Percentiles rank a stretch among this genome's conserved stretches.
Conservation (phyloP, 1,284 basidiomycete genomes). For the Somion occarium region DNA sequence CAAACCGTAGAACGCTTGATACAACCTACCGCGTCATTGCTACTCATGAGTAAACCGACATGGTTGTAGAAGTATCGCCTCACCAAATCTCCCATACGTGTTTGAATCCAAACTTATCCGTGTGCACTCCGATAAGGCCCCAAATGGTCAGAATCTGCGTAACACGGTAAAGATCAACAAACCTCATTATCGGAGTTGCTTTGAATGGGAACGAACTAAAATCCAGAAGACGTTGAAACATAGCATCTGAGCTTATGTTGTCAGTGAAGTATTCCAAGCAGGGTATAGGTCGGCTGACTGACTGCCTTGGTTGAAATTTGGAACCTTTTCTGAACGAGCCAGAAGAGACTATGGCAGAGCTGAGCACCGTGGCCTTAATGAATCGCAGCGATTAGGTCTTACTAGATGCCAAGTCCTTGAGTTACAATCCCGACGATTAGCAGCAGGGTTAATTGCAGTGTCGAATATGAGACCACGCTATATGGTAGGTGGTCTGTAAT, state of each 20-base stretch:
- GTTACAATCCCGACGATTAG: conserved; percentile 74
- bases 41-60: too few relatives aligned
- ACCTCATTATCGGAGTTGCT: not conserved
- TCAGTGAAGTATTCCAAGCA: conserved; percentile 2
- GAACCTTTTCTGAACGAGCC: conserved; percentile 73
- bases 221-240: conserved; percentile 73
- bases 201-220: conserved; percentile 37
- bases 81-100: conserved; percentile 80
- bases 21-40: too few relatives aligned
- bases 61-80: too few relatives aligned
- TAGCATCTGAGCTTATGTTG: conserved; percentile 46
- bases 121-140: conserved; percentile 76
- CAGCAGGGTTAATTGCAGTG: conserved; percentile 61
- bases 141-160: conserved; percentile 61
- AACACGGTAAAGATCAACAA: not conserved
- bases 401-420: conserved; percentile 76
- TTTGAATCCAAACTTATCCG: conserved; percentile 74
- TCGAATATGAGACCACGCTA: conserved; percentile 61
- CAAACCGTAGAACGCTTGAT: conserved; percentile 71
- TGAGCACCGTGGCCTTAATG: not conserved
- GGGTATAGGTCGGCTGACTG: conserved; percentile 19
- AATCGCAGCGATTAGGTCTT: conserved; percentile 19
- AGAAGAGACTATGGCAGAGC: conserved; percentile 50
- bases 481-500: too few relatives aligned
- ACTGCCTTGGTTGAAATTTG: conserved; percentile 70